Evolutionary conservation across 2,329 filamentous ascomycete genomes (phyloP).

Genomic region (Cladophialophora yegresii): DNA sequence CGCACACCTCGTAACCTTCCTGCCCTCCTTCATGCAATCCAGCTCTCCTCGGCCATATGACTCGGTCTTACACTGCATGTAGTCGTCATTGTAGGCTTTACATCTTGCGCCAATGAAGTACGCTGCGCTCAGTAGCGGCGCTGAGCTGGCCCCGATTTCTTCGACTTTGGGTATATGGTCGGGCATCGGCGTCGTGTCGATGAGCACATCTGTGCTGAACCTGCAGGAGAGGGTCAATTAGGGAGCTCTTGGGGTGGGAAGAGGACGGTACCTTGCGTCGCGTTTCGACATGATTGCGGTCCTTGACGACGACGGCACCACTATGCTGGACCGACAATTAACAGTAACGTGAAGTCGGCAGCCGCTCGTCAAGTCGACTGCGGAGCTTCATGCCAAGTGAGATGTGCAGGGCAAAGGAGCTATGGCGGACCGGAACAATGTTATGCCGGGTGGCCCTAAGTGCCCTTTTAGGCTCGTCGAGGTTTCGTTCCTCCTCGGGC

Average conservation of each 20-base stretch:
- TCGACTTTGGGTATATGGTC: slow-evolving; percentile 87
- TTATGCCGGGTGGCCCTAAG: not conserved
- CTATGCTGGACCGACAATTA: not conserved
- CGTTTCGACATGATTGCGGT: slow-evolving; percentile 32
- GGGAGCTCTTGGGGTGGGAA: not conserved
- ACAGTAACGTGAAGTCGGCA: slow-evolving; percentile 4
- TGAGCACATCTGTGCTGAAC: slow-evolving; percentile 90
- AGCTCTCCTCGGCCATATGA: slow-evolving; percentile 86
- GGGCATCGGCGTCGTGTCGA: slow-evolving; percentile 95
- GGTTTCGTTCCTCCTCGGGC: not conserved
- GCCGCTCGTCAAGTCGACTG: slow-evolving; percentile 7
- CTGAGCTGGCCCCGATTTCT: slow-evolving; percentile 90
- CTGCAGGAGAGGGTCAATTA: slow-evolving; percentile 51
- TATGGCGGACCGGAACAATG: not conserved
- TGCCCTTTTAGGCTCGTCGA: too few species aligned
- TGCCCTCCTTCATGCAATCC: slow-evolving; percentile 93
- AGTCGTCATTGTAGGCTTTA: slow-evolving; percentile 96
- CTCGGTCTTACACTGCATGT: slow-evolving; percentile 99
- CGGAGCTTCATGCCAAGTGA: slow-evolving; percentile 35
- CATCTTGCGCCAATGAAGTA: slow-evolving; percentile 98
- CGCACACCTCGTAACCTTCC: slow-evolving; percentile 94
- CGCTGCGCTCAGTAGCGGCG: slow-evolving; percentile 83
- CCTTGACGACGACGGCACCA: slow-evolving; percentile 5
- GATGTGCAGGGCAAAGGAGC: not conserved
- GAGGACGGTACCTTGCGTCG: slow-evolving; percentile 30